Percentiles rank a stretch among this genome's conserved stretches.
These are phyloP conservation scores for Exutisphaerella laricina DNA, from an alignment of 2,329 filamentous ascomycete genomes.

Conservation along the genomic window DNA sequence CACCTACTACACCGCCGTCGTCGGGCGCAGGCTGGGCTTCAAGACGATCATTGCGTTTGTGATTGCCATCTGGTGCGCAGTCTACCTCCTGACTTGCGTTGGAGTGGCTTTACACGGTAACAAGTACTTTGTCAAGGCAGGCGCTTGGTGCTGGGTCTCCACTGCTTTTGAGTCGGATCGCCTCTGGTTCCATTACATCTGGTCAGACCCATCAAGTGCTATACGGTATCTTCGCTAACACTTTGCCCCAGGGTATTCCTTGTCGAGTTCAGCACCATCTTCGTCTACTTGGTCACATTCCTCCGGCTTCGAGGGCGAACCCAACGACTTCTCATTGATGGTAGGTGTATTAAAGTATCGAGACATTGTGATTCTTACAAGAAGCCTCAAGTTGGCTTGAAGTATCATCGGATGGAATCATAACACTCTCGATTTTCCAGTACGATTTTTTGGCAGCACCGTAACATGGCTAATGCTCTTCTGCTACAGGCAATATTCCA, in stretches of 20 bases:
- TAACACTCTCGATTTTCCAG: too few species aligned
- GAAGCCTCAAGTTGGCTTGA: too few species aligned
- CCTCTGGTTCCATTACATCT: conserved; percentile 31
- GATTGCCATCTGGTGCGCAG: conserved; percentile 51
- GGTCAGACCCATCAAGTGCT: neutral
- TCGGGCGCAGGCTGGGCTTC: conserved; percentile 49
- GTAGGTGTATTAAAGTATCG: too few species aligned
- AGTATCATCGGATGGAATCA: too few species aligned
- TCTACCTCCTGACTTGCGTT: conserved; percentile 53
- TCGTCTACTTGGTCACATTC: conserved; percentile 43
- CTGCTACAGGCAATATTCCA: conserved; percentile 11
- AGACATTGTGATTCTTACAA: too few species aligned
- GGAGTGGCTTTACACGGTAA: conserved; percentile 43
- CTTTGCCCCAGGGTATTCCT: conserved; percentile 57
- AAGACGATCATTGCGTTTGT: conserved; percentile 48
- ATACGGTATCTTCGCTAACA: conserved; percentile 39
- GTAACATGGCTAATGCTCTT: too few species aligned
- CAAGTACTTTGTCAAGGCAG: conserved; percentile 46
- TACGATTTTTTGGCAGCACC: too few species aligned
- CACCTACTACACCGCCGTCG: conserved; percentile 59
- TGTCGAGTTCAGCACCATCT: conserved; percentile 47
- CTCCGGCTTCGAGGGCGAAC: conserved; percentile 29
- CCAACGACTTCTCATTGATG: too few species aligned
- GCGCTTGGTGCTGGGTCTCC: conserved; percentile 65
- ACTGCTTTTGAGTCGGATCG: conserved; percentile 50